phyloP scores from a whole-genome alignment of 129 eudicot genomes.

The Pseudognaphalium luteoalbum region DNA sequence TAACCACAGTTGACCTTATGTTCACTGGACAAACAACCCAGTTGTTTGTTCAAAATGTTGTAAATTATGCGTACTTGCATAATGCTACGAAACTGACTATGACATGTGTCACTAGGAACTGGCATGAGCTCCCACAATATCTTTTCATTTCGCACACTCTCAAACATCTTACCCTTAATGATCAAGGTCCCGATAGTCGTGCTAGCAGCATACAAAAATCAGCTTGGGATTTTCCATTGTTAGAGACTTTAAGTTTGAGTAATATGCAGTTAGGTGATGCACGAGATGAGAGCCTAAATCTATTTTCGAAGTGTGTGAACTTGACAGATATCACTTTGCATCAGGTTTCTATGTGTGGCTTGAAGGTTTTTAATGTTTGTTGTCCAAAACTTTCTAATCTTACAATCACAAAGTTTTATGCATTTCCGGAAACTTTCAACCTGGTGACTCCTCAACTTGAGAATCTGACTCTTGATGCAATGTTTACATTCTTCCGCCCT shows the following conservation, averaged over 20 bases:
- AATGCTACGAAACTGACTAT: slow-evolving; percentile 11
- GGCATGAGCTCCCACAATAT: neutral
- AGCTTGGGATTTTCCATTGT: slow-evolving; percentile 25
- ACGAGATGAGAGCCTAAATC: neutral
- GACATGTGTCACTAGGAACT: neutral
- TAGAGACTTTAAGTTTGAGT: slow-evolving; percentile 20
- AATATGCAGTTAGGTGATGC: neutral
- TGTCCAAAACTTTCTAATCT: slow-evolving; percentile 14
- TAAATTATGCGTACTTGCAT: slow-evolving; percentile 2
- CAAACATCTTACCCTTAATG: slow-evolving; percentile 19
- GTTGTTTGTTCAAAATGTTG: neutral
- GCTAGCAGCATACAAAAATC: neutral
- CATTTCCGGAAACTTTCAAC: neutral
- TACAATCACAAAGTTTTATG: neutral
- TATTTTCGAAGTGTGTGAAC: slow-evolving; percentile 31
- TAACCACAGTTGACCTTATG: slow-evolving; percentile 1
- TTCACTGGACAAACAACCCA: slow-evolving; percentile 2
- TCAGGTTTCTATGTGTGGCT: neutral
- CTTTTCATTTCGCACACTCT: slow-evolving; percentile 10
- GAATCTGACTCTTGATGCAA: slow-evolving; percentile 1
- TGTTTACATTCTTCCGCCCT: neutral
- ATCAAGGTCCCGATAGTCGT: neutral
- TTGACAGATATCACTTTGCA: slow-evolving; percentile 16
- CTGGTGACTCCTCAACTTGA: slow-evolving; percentile 26
- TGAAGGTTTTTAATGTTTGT: neutral